Conservation (phyloP, 345 rosid species). For the Corchorus capsularis region DNA sequence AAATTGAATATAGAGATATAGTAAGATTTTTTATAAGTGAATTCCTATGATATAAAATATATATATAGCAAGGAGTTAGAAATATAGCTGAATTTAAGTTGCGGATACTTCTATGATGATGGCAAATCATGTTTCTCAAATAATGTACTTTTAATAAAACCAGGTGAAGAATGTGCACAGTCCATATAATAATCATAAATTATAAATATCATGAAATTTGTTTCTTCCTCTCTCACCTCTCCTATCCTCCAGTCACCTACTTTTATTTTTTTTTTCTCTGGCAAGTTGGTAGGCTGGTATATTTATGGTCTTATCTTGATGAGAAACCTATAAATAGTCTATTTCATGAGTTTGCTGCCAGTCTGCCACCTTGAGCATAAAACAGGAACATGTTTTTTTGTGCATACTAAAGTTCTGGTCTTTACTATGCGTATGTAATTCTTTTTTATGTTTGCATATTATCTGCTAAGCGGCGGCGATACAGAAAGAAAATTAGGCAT, state of each 20-base stretch:
- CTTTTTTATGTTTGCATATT: background rate
- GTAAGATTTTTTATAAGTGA: background rate
- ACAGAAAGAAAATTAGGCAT: background rate
- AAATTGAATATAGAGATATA: background rate
- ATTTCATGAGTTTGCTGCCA: background rate
- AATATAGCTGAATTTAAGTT: background rate
- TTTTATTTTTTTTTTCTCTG: background rate
- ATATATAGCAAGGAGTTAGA: background rate
- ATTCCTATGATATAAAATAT: too few species aligned
- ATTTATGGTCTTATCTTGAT: background rate
- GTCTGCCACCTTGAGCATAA: background rate
- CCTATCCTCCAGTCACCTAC: background rate
- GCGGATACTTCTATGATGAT: background rate
- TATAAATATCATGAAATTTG: background rate
- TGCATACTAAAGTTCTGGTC: background rate
- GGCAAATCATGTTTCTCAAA: background rate
- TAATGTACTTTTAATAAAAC: background rate
- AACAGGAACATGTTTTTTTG: background rate
- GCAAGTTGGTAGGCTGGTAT: slow-evolving; percentile 15
- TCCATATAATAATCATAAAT: background rate
- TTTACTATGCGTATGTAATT: slow-evolving; percentile 7
- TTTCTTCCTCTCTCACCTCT: background rate
- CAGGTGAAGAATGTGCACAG: background rate
- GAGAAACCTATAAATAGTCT: background rate
- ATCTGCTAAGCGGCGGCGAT: background rate